Evolutionary conservation across 2,329 filamentous ascomycete species (phyloP).

Genomic region (Lecanicillium sp.): DNA sequence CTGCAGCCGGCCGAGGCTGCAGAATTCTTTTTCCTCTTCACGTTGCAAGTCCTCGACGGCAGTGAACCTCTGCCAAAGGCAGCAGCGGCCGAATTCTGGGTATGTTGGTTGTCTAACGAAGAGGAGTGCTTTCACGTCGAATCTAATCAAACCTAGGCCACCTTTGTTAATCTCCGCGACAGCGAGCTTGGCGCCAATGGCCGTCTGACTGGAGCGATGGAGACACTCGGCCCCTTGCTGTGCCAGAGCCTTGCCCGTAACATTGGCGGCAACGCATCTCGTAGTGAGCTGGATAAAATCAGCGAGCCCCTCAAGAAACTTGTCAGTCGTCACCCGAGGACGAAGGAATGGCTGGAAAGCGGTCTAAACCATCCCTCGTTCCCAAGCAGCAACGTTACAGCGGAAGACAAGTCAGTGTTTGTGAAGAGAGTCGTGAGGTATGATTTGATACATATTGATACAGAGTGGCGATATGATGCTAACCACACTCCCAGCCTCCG

Average conservation of each 20-base stretch:
- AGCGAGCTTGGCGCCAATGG: conserved; percentile 9
- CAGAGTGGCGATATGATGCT: conserved; percentile 1
- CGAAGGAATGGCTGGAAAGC: conserved; percentile 54
- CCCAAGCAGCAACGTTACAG: conserved; percentile 49
- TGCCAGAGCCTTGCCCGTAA: conserved; percentile 53
- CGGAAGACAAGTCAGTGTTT: conserved; percentile 54
- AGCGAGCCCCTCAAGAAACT: conserved; percentile 65
- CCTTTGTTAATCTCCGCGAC: conserved; percentile 8
- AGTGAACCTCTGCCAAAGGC: conserved; percentile 69
- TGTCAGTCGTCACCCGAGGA: conserved; percentile 43
- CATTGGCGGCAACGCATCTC: conserved; percentile 57
- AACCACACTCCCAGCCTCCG: conserved; percentile 42
- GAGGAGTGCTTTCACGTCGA: no score
- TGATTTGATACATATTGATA: conserved; percentile 13
- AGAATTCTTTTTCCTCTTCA: conserved; percentile 63
- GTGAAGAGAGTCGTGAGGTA: conserved; percentile 58
- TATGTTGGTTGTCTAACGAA: conserved; percentile 24
- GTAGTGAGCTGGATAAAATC: conserved; percentile 65
- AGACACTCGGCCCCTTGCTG: conserved; percentile 54
- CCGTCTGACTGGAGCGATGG: conserved; percentile 40
- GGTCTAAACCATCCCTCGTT: conserved; percentile 49
- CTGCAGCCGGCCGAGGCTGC: conserved; percentile 47
- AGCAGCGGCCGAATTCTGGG: conserved; percentile 69
- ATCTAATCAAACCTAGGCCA: conserved; percentile 3
- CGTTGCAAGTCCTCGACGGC: conserved; percentile 59